Percentiles rank a stretch among this genome's conserved stretches.
phyloP scores from a whole-genome alignment of 2,329 filamentous ascomycete genomes.

The Aspergillus viridinutans region DNA sequence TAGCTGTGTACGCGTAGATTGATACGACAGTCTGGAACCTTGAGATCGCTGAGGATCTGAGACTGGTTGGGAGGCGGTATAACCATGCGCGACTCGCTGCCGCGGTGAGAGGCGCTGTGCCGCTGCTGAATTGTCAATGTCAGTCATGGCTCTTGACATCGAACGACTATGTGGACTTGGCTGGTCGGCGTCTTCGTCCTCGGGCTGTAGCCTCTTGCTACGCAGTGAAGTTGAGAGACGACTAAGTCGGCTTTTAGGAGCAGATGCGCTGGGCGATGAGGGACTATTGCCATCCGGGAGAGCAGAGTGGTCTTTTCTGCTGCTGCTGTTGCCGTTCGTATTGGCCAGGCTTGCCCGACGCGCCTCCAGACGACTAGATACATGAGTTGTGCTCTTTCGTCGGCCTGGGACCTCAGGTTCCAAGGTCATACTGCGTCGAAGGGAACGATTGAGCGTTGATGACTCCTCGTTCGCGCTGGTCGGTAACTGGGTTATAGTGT shows the following conservation, averaged over 20 bases:
- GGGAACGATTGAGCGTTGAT: constrained; percentile 24
- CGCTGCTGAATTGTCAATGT: constrained; percentile 30
- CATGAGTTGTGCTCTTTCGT: constrained; percentile 25
- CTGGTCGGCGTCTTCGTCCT: constrained; percentile 33
- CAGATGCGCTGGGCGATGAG: constrained; percentile 12
- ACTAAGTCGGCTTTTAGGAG: constrained; percentile 36
- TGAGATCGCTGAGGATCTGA: constrained; percentile 22
- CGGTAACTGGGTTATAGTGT: constrained; percentile 13
- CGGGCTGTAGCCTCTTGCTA: constrained; percentile 32
- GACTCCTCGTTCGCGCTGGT: constrained; percentile 25
- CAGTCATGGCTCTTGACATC: constrained; percentile 42
- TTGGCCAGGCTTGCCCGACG: constrained; percentile 38
- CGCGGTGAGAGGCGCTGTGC: constrained; percentile 27
- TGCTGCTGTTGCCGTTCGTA: constrained; percentile 9
- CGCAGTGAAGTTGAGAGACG: constrained; percentile 39
- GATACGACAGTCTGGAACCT: constrained; percentile 17
- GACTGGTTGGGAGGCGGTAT: constrained; percentile 21
- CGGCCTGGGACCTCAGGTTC: constrained; percentile 33
- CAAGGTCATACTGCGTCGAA: constrained; percentile 35
- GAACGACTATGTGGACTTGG: constrained; percentile 32
- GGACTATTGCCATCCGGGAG: constrained; percentile 7
- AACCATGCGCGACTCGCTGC: constrained; percentile 31
- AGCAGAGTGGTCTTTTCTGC: constrained; percentile 1
- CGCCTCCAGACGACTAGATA: constrained; percentile 34
- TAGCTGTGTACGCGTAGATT: constrained; percentile 19